Evolutionary conservation across 805 yeast species (phyloP).

Genomic region (Peterozyma xylosa): DNA sequence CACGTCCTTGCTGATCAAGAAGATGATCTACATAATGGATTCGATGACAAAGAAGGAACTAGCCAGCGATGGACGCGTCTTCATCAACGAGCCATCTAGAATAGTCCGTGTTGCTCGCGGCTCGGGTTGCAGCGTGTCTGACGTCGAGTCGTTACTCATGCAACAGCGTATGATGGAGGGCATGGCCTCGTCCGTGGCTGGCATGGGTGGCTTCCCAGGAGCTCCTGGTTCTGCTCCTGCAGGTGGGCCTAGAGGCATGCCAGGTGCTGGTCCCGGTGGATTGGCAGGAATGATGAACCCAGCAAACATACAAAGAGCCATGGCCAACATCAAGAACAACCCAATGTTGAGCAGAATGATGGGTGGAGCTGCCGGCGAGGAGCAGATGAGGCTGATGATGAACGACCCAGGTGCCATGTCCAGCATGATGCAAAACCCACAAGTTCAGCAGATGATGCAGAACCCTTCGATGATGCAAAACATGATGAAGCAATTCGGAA

Average conservation of each 20-base stretch:
- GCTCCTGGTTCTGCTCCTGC: conserved; percentile 53
- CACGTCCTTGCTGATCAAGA: conserved; percentile 72
- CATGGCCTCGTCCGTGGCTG: conserved; percentile 76
- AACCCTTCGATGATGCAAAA: conserved; percentile 45
- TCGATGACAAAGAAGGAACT: conserved; percentile 92
- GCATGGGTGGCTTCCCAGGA: conserved; percentile 40
- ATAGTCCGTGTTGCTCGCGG: conserved; percentile 90
- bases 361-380: conserved; percentile 8
- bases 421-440: conserved; percentile 9
- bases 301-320: conserved; percentile 31
- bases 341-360: conserved; percentile 14
- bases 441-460: conserved; percentile 9
- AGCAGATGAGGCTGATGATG: conserved; percentile 39
- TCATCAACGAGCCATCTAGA: conserved; percentile 75
- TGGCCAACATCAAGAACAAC: conserved; percentile 59
- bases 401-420: conserved; percentile 19
- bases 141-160: conserved; percentile 84
- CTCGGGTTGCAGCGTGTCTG: conserved; percentile 86
- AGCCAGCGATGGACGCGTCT: conserved; percentile 80
- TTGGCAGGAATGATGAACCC: conserved; percentile 18
- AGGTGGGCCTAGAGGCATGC: conserved; percentile 42
- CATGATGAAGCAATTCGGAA: conserved; percentile 17
- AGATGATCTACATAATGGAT: conserved; percentile 88
- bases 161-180: conserved; percentile 93
- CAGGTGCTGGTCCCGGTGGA: conserved; percentile 39